Conservation (phyloP, 192 early-diverging fungal genomes). For the Coemansia sp. region DNA sequence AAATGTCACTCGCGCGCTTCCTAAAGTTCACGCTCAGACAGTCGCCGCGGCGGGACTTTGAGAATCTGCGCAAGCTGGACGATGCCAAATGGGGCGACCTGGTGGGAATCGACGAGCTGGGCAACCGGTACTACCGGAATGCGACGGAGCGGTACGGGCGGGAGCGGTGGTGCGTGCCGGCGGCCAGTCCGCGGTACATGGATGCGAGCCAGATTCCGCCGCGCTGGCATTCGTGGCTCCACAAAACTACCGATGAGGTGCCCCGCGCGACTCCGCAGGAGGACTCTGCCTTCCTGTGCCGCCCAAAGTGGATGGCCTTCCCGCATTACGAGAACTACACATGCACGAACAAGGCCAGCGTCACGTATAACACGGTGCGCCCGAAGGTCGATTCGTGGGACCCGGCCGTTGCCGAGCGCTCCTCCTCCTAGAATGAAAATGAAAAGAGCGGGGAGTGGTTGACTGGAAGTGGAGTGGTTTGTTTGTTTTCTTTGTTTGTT, state of each 20-base stretch:
- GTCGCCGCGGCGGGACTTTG: constrained; percentile 51
- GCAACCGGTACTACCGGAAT: constrained; percentile 79
- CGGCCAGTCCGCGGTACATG: constrained; percentile 41
- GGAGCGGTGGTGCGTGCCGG: constrained; percentile 77
- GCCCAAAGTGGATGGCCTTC: constrained; percentile 53
- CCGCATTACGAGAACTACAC: constrained; percentile 54
- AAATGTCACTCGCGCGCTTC: constrained; percentile 51
- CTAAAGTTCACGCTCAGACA: constrained; percentile 42
- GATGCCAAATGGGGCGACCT: constrained; percentile 69
- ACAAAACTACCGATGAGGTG: constrained; percentile 48
- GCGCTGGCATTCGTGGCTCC: constrained; percentile 66
- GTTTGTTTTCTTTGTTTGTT: too few species aligned
- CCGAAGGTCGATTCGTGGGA: constrained; percentile 52
- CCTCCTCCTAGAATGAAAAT: too few species aligned
- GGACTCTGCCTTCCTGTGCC: constrained; percentile 26
- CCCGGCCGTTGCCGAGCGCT: constrained; percentile 25
- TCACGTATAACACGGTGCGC: constrained; percentile 53
- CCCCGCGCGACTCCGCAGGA: constrained; percentile 29
- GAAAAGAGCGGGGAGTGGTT: too few species aligned
- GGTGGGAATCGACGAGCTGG: constrained; percentile 70
- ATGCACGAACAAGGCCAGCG: constrained; percentile 45
- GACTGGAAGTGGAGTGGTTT: too few species aligned
- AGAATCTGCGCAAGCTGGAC: constrained; percentile 52
- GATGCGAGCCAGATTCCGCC: constrained; percentile 71
- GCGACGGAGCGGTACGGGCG: constrained; percentile 73